These are phyloP conservation scores for Pyricularia grisea DNA, from an alignment of 2,329 filamentous ascomycete genomes.

Conservation along the genomic window DNA sequence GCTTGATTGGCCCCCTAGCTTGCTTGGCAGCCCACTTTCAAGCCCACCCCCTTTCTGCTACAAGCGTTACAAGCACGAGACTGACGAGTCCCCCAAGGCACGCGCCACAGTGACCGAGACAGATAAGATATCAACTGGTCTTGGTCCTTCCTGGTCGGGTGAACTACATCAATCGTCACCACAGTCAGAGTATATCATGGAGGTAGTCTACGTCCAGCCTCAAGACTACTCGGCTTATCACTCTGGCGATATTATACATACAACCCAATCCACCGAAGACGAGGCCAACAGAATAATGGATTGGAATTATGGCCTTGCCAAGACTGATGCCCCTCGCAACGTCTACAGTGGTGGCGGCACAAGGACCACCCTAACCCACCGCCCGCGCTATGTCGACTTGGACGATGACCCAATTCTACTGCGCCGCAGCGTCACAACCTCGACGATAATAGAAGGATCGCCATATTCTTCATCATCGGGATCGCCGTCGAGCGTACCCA, in stretches of 20 bases:
- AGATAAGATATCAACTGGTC: neutral
- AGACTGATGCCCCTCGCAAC: slow-evolving; percentile 9
- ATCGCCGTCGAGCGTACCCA: slow-evolving; percentile 23
- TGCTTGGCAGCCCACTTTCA: neutral
- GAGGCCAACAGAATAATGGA: slow-evolving; percentile 34
- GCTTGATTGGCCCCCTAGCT: neutral
- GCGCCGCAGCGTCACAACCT: slow-evolving; percentile 23
- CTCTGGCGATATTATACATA: slow-evolving; percentile 22
- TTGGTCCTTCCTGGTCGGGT: neutral
- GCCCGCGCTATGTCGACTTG: slow-evolving; percentile 5
- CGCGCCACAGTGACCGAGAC: neutral
- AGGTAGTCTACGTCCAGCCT: slow-evolving; percentile 54
- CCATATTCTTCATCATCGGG: slow-evolving; percentile 3
- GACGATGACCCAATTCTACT: slow-evolving; percentile 18
- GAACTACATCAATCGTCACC: neutral
- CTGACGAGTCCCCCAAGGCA: neutral
- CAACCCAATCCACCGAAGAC: slow-evolving; percentile 25
- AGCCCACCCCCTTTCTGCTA: neutral
- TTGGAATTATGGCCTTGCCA: slow-evolving; percentile 38
- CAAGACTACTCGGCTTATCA: slow-evolving; percentile 24
- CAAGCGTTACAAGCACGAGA: neutral
- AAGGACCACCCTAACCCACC: neutral
- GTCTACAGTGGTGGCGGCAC: slow-evolving; percentile 11
- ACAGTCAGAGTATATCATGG: slow-evolving; percentile 51
- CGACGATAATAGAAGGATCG: slow-evolving; percentile 14